Evolutionary conservation across 73 alveolate genomes (phyloP).

Genomic region (Paraurostyla sp.): DNA sequence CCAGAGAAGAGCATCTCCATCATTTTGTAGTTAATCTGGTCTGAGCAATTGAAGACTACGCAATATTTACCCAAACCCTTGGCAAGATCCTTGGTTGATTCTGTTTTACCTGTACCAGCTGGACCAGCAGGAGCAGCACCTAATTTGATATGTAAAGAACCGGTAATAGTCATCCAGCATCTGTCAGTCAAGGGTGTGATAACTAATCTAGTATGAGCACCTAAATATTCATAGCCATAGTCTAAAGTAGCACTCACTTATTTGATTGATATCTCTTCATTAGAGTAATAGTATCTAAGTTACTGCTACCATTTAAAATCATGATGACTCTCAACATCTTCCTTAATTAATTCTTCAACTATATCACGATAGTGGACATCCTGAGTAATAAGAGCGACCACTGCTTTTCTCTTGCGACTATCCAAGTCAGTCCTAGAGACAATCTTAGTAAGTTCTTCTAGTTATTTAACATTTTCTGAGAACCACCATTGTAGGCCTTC

Average conservation of each 20-base stretch:
- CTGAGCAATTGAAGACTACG: conserved; percentile 89
- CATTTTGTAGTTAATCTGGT: conserved; percentile 86
- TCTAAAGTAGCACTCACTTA: conserved; percentile 89
- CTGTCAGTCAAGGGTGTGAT: conserved; percentile 97
- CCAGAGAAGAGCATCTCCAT: conserved; percentile 89
- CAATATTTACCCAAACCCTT: conserved; percentile 88
- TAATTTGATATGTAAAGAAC: conserved; percentile 82
- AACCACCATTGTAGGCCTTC: conserved; percentile 78
- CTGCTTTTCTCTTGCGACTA: conserved; percentile 85
- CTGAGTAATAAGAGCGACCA: conserved; percentile 96
- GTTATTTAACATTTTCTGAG: conserved; percentile 61
- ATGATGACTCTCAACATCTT: conserved; percentile 82
- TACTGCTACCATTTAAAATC: conserved; percentile 98
- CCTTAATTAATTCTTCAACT: conserved; percentile 88
- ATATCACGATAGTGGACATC: conserved; percentile 99
- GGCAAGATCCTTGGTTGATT: conserved; percentile 88
- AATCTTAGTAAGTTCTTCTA: conserved; percentile 84
- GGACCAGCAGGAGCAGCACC: conserved; percentile 98
- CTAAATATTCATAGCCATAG: conserved; percentile 92
- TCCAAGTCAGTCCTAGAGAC: conserved; percentile 87
- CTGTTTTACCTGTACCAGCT: conserved; percentile 96
- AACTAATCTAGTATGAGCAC: conserved; percentile 89
- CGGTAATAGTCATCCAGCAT: conserved; percentile 93
- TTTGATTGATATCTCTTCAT: conserved; percentile 84
- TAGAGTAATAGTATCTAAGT: conserved; percentile 84